Percentiles rank a stretch among this genome's conserved stretches.
Conservation (phyloP, 352 stramenopile species). For the Phytophthora niederhauseri region DNA sequence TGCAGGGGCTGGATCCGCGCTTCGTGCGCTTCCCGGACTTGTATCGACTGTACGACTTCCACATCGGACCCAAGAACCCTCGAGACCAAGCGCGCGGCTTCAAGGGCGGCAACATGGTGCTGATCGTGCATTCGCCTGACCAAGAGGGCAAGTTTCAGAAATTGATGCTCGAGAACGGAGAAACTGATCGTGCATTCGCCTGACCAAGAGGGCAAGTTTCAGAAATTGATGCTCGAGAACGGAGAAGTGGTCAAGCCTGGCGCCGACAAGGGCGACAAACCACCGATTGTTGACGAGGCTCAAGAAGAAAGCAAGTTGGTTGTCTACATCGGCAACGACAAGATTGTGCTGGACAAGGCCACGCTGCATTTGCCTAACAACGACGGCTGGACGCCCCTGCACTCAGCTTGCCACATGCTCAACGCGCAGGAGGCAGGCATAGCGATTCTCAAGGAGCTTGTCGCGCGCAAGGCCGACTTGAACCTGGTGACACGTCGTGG, state of each 20-base stretch:
- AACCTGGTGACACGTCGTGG: constrained; percentile 71
- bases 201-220: constrained; percentile 55
- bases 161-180: constrained; percentile 38
- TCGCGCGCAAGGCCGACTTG: constrained; percentile 60
- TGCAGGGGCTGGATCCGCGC: constrained; percentile 76
- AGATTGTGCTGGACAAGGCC: constrained; percentile 70
- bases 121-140: constrained; percentile 65
- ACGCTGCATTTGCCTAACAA: constrained; percentile 75
- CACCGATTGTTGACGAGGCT: constrained; percentile 23
- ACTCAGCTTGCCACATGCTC: constrained; percentile 76
- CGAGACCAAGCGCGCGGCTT: constrained; percentile 43
- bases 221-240: constrained; percentile 46
- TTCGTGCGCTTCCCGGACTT: constrained; percentile 84
- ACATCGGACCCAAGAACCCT: constrained; percentile 68
- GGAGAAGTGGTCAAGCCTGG: constrained; percentile 12
- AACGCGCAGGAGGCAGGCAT: constrained; percentile 77
- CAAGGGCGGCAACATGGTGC: constrained; percentile 65
- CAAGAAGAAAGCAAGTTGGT: constrained; percentile 51
- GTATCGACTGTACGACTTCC: constrained; percentile 85
- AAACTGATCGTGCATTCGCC: constrained; percentile 62
- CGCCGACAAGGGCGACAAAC: constrained; percentile 22
- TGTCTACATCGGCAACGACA: constrained; percentile 73
- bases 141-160: constrained; percentile 57
- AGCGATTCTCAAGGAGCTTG: constrained; percentile 70
- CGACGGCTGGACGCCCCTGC: constrained; percentile 81